A percentile compares a stretch with the other conserved stretches of the same genome.
phyloP scores from a whole-genome alignment of 2,329 filamentous ascomycete genomes.

The Penicillium oxalicum region DNA sequence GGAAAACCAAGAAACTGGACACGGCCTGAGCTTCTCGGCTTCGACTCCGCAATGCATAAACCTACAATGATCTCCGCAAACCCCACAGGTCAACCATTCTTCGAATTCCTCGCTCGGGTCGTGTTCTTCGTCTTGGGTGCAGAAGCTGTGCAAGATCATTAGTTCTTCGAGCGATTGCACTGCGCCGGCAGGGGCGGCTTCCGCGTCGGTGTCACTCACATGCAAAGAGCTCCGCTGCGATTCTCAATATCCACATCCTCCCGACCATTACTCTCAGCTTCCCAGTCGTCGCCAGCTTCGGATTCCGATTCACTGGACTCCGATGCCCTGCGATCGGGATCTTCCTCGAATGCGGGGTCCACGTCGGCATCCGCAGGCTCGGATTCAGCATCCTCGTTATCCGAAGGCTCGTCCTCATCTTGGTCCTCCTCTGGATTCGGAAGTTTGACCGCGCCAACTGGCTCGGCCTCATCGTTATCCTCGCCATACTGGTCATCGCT shows the following conservation, averaged over 20 bases:
- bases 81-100: conserved; percentile 66
- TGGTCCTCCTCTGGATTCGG: conserved; percentile 19
- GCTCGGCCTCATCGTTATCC: conserved; percentile 42
- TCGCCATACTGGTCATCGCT: conserved; percentile 30
- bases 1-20: conserved; percentile 16
- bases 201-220: conserved; percentile 42
- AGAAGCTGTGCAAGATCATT: conserved; percentile 57
- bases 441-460: conserved; percentile 35
- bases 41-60: conserved; percentile 26
- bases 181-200: background rate
- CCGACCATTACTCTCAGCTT: conserved; percentile 43
- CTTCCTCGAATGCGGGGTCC: conserved; percentile 40
- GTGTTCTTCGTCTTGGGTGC: conserved; percentile 73
- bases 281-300: conserved; percentile 49
- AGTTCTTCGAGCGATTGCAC: conserved; percentile 17
- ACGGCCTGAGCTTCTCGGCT: conserved; percentile 25
- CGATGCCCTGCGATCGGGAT: conserved; percentile 36
- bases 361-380: conserved; percentile 37
- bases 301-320: conserved; percentile 50
- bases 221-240: conserved; percentile 54
- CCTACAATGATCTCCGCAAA: conserved; percentile 79
- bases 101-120: conserved; percentile 78
- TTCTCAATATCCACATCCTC: conserved; percentile 43
- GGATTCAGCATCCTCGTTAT: conserved; percentile 39
- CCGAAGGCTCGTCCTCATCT: conserved; percentile 23